A percentile compares a stretch with the other conserved stretches of the same genome.
Conservation (phyloP, 129 eudicot species). For the Calendula officinalis region DNA sequence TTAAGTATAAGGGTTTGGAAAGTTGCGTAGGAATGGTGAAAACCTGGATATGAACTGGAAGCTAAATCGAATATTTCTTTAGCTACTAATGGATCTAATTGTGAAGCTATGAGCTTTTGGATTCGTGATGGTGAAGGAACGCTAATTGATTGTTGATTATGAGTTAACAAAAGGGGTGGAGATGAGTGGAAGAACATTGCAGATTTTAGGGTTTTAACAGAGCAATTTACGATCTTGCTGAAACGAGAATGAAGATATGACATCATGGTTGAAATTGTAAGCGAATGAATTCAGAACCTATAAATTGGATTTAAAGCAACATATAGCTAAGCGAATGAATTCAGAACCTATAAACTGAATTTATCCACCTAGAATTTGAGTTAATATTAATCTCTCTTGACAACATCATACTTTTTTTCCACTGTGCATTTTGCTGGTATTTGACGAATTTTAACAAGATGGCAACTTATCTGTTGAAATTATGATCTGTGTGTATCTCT, state of each 20-base stretch:
- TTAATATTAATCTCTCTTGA: no score
- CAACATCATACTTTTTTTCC: no score
- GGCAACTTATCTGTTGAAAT: no score
- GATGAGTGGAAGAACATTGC: conserved; percentile 21
- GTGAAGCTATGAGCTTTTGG: conserved; percentile 60
- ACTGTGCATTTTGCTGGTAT: no score
- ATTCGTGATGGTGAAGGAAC: conserved; percentile 54
- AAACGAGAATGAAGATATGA: conserved; percentile 10
- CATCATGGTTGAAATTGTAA: not conserved
- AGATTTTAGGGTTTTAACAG: conserved; percentile 26
- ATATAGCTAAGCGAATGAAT: not conserved
- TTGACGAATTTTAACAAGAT: no score
- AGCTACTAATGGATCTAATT: conserved; percentile 79
- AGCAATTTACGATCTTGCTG: conserved; percentile 17
- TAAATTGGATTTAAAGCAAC: not conserved
- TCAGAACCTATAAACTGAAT: no score
- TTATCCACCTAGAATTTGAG: no score
- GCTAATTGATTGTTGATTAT: conserved; percentile 5
- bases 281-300: not conserved
- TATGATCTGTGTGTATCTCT: no score
- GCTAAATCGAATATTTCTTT: conserved; percentile 77
- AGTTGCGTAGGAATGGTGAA: conserved; percentile 58
- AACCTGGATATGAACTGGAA: conserved; percentile 49
- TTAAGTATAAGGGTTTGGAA: conserved; percentile 66
- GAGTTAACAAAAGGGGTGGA: conserved; percentile 10